Evolutionary conservation across 345 rosid species (phyloP).

Genomic region (Salix udensis): DNA sequence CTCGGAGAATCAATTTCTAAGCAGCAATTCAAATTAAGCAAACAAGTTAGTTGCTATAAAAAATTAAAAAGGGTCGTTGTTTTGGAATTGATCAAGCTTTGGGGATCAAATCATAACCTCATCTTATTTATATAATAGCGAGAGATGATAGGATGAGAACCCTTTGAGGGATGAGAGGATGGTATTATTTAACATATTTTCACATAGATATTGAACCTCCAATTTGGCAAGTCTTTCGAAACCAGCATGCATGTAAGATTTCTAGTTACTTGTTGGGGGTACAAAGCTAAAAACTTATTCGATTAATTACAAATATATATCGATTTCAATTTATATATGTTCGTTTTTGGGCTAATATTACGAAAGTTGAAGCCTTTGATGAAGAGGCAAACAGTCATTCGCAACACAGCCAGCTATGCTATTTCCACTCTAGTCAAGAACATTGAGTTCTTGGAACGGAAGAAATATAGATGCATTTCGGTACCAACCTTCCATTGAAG

Average conservation of each 20-base stretch:
- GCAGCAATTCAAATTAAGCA: no score
- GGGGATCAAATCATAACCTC: no score
- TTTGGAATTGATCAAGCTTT: no score
- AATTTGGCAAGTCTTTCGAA: not conserved
- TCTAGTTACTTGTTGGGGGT: no score
- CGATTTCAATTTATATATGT: not conserved
- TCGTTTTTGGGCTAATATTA: no score
- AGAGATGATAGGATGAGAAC: not conserved
- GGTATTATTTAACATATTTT: not conserved
- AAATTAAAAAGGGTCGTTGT: no score
- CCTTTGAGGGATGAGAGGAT: no score
- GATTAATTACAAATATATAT: not conserved
- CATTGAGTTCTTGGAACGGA: not conserved
- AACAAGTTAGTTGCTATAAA: no score
- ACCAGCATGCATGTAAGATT: no score
- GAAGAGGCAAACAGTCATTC: not conserved
- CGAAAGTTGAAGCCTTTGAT: no score
- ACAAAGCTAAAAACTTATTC: no score
- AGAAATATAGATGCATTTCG: conserved; percentile 12
- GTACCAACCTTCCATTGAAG: not conserved
- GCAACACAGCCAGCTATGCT: not conserved
- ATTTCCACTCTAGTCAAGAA: not conserved
- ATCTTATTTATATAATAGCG: not conserved
- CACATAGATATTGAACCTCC: not conserved
- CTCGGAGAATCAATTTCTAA: no score